Base-by-base conservation (phyloP, 805 yeast species). In the Maudiozyma barnettii region DNA sequence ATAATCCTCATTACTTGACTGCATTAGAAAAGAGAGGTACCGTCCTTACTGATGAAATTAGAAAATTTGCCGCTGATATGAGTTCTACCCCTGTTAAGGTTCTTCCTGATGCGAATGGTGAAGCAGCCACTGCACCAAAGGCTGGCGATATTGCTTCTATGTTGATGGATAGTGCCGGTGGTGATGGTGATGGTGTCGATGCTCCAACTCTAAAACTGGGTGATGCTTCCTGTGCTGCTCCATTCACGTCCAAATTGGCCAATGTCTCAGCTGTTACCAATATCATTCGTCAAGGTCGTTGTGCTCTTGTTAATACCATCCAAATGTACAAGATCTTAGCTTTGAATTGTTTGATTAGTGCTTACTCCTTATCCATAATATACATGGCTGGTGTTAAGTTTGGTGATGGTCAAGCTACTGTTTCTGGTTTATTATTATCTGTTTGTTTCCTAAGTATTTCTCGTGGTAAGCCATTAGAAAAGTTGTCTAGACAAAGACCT, bases 261-360 rank as follows among this genome's bases (percentile, higher is more conserved):
- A 85, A 84, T 60, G 99, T 93, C 30, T 78, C 90, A 47, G 83
- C 99, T 47, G 96, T 93, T 47, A 85, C 95, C 45, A 83, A 89
- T 63, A 85, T 93, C 54, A 79, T 93, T 56, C 89, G 99, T 69
- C 97, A 93, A 74, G 99, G 99, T 54, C 88, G 99, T 70, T 87
- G 96, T 74, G 96, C 99, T 7, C 75, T 93, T 55, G 96, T 93
- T 41, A 87, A 96, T 16, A 93, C 99, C 8, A 90, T 93, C 63
- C 99, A 93, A 72, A 93, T 93, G 99, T 93, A 93, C 77, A 93
- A 93, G 73, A 93, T 93, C 61, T 73, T 93, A 64, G 99, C 99
- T 0, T 76, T 93, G 71, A 93, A 93, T 68, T 93, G 98, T 78
- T 75, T 93, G 73, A 89, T 93, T 68, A 83, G 95, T 55, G 99